Percentiles rank a stretch among this genome's conserved stretches.
Evolutionary conservation across 2,329 filamentous ascomycete genomes (phyloP).

Genomic region (Dactylellina leptospora): DNA sequence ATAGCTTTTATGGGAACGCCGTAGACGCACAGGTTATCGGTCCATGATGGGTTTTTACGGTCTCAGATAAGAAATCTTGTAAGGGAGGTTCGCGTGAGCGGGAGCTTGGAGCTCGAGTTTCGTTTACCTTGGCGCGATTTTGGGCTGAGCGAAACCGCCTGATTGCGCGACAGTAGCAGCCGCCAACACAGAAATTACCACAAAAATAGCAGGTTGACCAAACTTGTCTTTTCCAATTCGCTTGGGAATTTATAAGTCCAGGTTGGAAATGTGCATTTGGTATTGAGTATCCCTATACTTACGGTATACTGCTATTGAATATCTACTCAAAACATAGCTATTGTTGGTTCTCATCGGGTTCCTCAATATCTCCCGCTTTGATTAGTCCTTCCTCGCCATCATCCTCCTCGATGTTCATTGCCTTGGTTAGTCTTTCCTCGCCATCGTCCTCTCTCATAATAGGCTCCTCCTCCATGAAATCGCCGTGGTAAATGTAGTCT

Average conservation of each 20-base stretch:
- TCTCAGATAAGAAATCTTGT: neutral
- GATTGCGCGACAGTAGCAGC: conserved; percentile 16
- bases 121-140: conserved; percentile 15
- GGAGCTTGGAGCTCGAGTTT: conserved; percentile 10
- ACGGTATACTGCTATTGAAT: too few species aligned
- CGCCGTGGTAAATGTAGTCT: too few species aligned
- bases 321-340: too few species aligned
- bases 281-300: too few species aligned
- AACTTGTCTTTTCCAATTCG: too few species aligned
- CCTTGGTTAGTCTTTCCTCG: neutral
- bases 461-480: too few species aligned
- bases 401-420: neutral
- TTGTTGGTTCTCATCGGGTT: neutral
- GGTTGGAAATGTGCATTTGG: too few species aligned
- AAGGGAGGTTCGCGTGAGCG: neutral
- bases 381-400: neutral
- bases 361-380: neutral
- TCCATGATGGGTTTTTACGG: neutral
- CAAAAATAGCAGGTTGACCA: too few species aligned
- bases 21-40: neutral
- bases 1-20: neutral
- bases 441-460: neutral
- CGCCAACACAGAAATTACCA: conserved; percentile 34
- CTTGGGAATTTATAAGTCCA: too few species aligned
- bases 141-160: conserved; percentile 42